Conservation (phyloP, 176 grass and related monocot species). For the Rhynchospora tenuis region DNA sequence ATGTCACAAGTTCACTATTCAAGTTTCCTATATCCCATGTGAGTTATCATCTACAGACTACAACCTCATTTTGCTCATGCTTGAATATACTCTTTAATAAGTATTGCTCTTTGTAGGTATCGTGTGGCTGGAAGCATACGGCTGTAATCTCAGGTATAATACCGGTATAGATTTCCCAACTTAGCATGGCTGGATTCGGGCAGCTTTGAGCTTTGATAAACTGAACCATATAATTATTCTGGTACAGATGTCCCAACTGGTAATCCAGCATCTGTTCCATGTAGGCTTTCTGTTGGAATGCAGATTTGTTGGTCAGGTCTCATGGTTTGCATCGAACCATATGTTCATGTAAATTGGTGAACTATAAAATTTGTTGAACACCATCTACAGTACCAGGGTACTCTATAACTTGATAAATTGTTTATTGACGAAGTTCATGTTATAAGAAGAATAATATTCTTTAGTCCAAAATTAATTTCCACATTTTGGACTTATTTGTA, state of each 20-base stretch:
- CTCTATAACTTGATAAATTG: neutral
- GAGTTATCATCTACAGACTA: constrained; percentile 11
- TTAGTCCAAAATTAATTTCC: neutral
- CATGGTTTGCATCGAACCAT: neutral
- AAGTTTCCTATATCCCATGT: constrained; percentile 75
- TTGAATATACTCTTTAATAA: constrained; percentile 14
- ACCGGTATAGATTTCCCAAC: neutral
- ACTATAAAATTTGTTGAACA: neutral
- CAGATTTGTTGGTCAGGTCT: neutral
- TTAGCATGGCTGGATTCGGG: neutral
- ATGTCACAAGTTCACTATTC: constrained; percentile 55
- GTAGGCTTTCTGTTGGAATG: neutral
- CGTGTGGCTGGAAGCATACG: constrained; percentile 98
- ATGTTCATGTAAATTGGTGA: neutral
- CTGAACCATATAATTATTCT: neutral
- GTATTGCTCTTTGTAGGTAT: constrained; percentile 48
- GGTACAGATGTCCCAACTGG: neutral
- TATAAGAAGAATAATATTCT: neutral
- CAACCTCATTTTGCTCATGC: neutral
- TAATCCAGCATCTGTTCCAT: neutral
- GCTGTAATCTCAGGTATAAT: constrained; percentile 82
- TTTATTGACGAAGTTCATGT: neutral
- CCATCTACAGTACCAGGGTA: neutral
- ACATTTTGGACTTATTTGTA: neutral
- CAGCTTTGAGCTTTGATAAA: neutral